Evolutionary conservation across 345 rosid species (phyloP).

Genomic region (Theobroma cacao): DNA sequence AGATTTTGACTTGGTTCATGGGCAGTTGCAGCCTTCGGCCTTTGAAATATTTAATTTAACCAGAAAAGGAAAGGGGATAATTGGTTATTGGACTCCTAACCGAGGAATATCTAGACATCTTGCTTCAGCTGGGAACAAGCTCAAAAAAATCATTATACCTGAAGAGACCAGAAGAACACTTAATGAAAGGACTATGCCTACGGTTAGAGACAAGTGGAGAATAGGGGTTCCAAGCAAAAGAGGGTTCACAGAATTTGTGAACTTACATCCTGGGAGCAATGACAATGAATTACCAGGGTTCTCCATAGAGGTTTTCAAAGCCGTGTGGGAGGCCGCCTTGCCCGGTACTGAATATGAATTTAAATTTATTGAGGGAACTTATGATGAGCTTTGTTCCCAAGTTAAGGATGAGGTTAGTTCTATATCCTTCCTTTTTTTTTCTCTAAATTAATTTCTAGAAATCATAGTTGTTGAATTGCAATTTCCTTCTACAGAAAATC

Average conservation of each 20-base stretch:
- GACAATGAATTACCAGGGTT: constrained; percentile 13
- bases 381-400: constrained; percentile 23
- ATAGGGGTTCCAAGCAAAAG: constrained; percentile 34
- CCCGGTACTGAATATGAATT: constrained; percentile 21
- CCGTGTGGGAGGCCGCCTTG: constrained; percentile 16
- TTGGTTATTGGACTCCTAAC: constrained; percentile 32
- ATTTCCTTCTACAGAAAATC: not conserved
- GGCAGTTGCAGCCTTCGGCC: constrained; percentile 21
- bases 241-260: constrained; percentile 35
- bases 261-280: not conserved
- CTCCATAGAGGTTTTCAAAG: constrained; percentile 36
- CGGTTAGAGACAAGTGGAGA: constrained; percentile 4
- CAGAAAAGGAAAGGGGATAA: constrained; percentile 11
- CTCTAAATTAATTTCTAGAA: not conserved
- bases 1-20: constrained; percentile 19
- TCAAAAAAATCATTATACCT: constrained; percentile 24
- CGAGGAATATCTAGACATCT: not conserved
- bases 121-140: not conserved
- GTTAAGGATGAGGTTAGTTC: constrained; percentile 16
- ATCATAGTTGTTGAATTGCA: not conserved
- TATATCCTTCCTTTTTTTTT: not conserved
- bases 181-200: constrained; percentile 26
- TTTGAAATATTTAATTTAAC: constrained; percentile 29
- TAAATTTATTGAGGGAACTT: constrained; percentile 15
- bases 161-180: constrained; percentile 6